Conservation (phyloP, 139 green algal genomes). For the Chlamydomonas asymmetrica region DNA sequence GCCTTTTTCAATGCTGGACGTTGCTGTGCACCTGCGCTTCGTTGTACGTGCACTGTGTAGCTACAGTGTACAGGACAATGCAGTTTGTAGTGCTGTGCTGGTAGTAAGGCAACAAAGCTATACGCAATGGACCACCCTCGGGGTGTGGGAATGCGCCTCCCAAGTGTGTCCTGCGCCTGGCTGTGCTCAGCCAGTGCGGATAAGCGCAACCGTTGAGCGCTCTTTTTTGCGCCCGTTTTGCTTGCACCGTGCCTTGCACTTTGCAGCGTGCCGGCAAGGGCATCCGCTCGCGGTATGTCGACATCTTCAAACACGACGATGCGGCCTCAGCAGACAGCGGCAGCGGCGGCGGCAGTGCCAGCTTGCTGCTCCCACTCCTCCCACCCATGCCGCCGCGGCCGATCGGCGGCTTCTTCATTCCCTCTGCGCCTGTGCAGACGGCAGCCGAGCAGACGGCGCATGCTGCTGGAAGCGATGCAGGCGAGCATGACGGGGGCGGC, state of each 20-base stretch:
- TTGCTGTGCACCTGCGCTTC: too few relatives aligned
- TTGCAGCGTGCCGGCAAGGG: constrained; percentile 27
- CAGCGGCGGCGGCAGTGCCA: neutral
- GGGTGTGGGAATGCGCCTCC: too few relatives aligned
- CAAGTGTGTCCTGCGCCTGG: neutral
- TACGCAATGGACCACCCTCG: too few relatives aligned
- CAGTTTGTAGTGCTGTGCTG: neutral
- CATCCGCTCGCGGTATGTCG: constrained; percentile 20
- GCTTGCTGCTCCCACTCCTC: neutral
- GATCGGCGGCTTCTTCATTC: neutral
- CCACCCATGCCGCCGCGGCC: neutral
- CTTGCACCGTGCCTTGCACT: neutral
- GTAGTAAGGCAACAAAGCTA: too few relatives aligned
- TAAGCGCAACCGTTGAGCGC: too few relatives aligned
- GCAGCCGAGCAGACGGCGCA: neutral
- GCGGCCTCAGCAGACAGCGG: neutral
- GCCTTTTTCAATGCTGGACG: too few relatives aligned
- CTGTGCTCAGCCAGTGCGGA: too few relatives aligned
- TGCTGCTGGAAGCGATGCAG: neutral
- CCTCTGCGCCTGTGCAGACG: constrained; percentile 7
- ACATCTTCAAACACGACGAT: constrained; percentile 15
- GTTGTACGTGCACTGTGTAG: too few relatives aligned
- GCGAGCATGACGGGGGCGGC: neutral
- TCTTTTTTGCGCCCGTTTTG: neutral
- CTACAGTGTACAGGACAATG: neutral